These are phyloP conservation scores for Acacia crassicarpa DNA, from an alignment of 306 rosid species.

Conservation along the genomic window DNA sequence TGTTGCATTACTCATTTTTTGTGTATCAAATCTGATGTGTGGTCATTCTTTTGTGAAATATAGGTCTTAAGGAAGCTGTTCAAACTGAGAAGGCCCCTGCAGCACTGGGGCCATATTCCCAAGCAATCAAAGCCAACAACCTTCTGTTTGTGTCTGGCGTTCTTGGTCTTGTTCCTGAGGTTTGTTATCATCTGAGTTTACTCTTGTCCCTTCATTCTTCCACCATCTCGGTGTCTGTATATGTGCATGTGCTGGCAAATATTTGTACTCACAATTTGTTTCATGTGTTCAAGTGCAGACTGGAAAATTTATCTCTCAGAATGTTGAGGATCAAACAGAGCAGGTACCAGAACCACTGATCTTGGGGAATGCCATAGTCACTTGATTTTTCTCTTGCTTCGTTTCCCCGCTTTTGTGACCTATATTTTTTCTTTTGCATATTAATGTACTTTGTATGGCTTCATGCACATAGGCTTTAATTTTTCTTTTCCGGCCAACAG, in stretches of 20 bases:
- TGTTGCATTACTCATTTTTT: background rate
- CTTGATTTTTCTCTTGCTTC: background rate
- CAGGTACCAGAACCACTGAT: constrained; percentile 54
- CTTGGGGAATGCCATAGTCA: background rate
- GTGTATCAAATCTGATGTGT: background rate
- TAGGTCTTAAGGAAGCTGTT: constrained; percentile 81
- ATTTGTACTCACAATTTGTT: constrained; percentile 9
- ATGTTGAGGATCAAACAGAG: constrained; percentile 89
- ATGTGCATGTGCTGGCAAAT: background rate
- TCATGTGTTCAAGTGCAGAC: constrained; percentile 52
- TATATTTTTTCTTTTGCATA: background rate
- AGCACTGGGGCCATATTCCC: constrained; percentile 95
- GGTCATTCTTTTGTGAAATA: constrained; percentile 16
- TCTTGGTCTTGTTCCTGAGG: constrained; percentile 93
- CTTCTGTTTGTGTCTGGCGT: constrained; percentile 80
- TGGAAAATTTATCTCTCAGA: constrained; percentile 75
- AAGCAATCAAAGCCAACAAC: constrained; percentile 87
- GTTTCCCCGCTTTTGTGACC: background rate
- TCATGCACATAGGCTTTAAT: background rate
- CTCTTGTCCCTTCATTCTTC: background rate
- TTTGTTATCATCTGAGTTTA: constrained; percentile 25
- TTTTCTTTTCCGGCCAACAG: background rate
- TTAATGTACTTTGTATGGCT: constrained; percentile 9
- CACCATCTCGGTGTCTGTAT: background rate
- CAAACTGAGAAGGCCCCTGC: constrained; percentile 91